phyloP scores from a whole-genome alignment of 768 basidiomycete genomes.

The Hortiboletus campestris region DNA sequence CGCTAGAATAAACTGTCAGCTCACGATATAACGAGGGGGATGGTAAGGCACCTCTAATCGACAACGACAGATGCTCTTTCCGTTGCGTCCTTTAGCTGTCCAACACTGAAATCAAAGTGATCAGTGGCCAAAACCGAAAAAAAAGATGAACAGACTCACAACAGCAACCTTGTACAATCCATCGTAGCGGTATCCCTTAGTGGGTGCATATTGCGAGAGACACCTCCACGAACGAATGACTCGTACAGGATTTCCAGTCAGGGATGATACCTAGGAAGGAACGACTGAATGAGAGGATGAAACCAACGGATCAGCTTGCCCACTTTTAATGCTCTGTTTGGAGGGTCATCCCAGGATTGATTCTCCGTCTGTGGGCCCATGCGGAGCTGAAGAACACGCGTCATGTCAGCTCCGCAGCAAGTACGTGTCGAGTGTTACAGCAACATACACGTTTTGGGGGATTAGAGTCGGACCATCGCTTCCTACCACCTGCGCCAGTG shows the following conservation, averaged over 20 bases:
- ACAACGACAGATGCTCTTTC: conserved; percentile 25
- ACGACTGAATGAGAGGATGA: not conserved
- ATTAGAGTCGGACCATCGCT: not conserved
- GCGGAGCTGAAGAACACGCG: conserved; percentile 5
- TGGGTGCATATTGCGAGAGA: conserved; percentile 27
- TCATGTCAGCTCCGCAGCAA: not conserved
- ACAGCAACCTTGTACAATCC: conserved; percentile 27
- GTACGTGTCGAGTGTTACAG: not conserved
- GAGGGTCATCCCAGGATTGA: conserved; percentile 18
- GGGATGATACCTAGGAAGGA: conserved; percentile 18
- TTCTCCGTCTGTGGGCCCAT: conserved; percentile 22
- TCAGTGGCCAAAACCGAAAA: not conserved
- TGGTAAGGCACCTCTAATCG: conserved; percentile 20
- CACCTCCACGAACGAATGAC: conserved; percentile 24
- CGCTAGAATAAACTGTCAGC: conserved; percentile 15
- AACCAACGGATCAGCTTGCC: not conserved
- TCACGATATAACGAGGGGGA: not conserved
- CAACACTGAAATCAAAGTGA: conserved; percentile 15
- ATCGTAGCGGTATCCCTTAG: conserved; percentile 29
- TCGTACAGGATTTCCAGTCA: conserved; percentile 21
- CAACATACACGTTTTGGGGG: conserved; percentile 27
- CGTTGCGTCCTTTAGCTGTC: conserved; percentile 15
- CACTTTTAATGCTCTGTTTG: conserved; percentile 23
- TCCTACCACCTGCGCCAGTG: conserved; percentile 27
- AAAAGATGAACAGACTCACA: conserved; percentile 9